Base-by-base conservation (phyloP, 352 stramenopile species). In the Globisporangium uncinulatum region DNA sequence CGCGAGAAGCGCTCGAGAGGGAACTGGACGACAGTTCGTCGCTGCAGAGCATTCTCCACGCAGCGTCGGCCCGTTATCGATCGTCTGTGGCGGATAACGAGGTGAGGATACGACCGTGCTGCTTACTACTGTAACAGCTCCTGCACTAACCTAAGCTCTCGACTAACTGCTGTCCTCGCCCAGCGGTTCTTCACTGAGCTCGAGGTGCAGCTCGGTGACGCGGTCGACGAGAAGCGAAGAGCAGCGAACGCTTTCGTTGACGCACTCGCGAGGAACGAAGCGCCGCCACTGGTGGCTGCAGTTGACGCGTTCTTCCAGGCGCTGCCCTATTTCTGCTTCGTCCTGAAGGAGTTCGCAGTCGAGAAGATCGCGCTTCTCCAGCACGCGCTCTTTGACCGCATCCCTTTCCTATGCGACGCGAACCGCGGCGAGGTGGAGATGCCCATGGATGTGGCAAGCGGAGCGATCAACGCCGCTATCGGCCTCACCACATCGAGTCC, bases 281-380 rank as follows among this genome's bases (percentile, higher is more conserved):
- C 65, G 31, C 62, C 67, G n/a, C 51, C 59, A 21, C 57, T 69
- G 11, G 51, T 72, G 4, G 34, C 56, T 6, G 62, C 51, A 6
- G 64, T 70, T 20, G 59, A 76, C 24, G 60, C 56, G 10, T 32
- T 79, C 19, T 72, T 73, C 29, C 56, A 73, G 31, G 39, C 61
- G 37, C 46, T 88, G 3, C 73, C 75, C 0, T 66, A 63, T 2
- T 69, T 86, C 32, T 83, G 72, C 54, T 73, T 80, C 9, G 56
- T 69, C 13, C 48, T 86, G 19, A 75, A 80, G 49, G 68, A 76
- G 19, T 67, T 75, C 56, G 52, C 61, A 1, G 45, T 76, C 43
- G 58, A 79, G 36, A 71, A 63, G 10, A 24, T 85, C 8, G 56
- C 70, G 19, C 19, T 76, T 11, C 60, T 88, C 17, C 58, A 50